Base-by-base conservation (phyloP, 306 rosid species). In the Sicyos edulis region DNA sequence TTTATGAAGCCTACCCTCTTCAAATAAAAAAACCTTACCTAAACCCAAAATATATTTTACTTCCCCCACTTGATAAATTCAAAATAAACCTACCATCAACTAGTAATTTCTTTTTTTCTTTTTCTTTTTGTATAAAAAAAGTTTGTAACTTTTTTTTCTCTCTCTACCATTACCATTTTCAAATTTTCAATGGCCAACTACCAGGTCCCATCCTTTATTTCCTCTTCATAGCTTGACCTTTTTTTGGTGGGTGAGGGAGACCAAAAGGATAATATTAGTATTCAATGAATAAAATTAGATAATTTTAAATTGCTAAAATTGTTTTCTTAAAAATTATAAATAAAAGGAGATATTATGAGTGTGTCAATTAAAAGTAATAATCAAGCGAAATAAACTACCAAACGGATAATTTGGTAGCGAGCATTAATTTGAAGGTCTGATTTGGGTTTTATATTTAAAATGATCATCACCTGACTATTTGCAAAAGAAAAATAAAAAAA, bases 361-460 rank as follows among this genome's bases (percentile, higher is more conserved):
- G 67, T 29, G 21, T 14, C 52, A 64, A 64, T 40, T 40, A 64
- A 40, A 64, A 42, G 70, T 40, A 64, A 64, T 19, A 64, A 64
- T 64, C 10, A 42, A 64, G 70, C 42, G 53, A 13, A 40, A 10
- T 42, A 20, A 42, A 53, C 53, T 10, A 64, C 70, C 52, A 64
- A 37, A 17, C 13, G n/a, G 9, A 64, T 50, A 63, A 10, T 34
- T 64, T 64, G 10, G 26, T 64, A 64, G 52, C 19, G 53, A 37
- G 0, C 70, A 40, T 29, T 60, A 62, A 62, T 34, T 37, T 16
- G 3, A 34, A 2, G 0, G 7, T 16, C n/a, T 32, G 4, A 32
- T 32, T 8, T 62, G 69, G 12, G 11, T 8, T 2, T n/a, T 15
- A 32, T 51, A 51, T 40, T 40, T 40, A 40, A 40, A 6, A 40